Base-by-base conservation (phyloP, 75 land plant species). In the Azolla pinnata region DNA sequence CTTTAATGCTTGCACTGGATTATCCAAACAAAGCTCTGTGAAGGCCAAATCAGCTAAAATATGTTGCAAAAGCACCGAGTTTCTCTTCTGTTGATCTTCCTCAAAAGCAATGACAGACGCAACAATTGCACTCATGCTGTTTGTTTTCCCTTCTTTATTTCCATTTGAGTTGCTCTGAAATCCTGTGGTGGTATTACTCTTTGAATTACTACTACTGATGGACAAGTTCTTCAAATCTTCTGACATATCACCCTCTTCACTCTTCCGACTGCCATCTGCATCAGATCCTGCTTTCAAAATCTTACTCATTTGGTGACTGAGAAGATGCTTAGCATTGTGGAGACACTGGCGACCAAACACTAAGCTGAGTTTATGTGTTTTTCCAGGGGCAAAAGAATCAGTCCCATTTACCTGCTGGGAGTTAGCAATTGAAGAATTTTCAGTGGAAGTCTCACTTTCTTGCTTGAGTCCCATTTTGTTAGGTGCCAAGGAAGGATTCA, bases 31-130 rank as follows among this genome's bases (percentile, higher is more conserved):
- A 53, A 95, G 78, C 69, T 95, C 97, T 2, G 82, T 75, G 72
- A 71, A 95, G 44, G 99, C 91, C 57, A 95, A 64, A 49, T 82
- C 74, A 1, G 81, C 91, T 33, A 95, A 64, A 0, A 79, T 64
- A 56, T 85, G 80, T 62, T 83, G 88, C 70, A 75, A 84, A 8
- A 84, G 72, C 63, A 67, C 54, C 31, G 65, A 73, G 31, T 73
- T 65, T 48, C 83, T 87, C 35, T 70, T 80, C 48, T 54, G 67
- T 51, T 73, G 60, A 29, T 81, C 69, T 18, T 78, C 77, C 59
- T 81, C 81, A 62, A 75, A 83, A 1, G 70, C 68, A 32, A 74
- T 42, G 32, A 90, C 55, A 20, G 86, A 80, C 17, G 63, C 72
- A 45, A 67, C 69, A 9, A 84, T 50, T n/a, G 59, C 26, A 21